phyloP scores from a whole-genome alignment of 2,329 filamentous ascomycete species.

The Cryphonectria naterciae region DNA sequence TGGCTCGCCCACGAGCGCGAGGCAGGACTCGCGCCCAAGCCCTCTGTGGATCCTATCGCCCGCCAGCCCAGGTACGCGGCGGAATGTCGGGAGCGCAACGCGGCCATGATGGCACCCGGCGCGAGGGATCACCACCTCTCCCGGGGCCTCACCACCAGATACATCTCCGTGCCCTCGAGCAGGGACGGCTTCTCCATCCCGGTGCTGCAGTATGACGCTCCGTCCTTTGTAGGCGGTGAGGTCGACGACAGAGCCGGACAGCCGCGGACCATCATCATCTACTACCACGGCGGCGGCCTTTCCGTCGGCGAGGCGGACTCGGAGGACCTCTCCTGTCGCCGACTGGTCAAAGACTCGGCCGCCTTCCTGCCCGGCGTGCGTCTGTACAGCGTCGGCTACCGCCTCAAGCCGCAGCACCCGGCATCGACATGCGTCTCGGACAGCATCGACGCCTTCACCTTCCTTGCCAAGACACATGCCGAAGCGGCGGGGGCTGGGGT shows the following conservation, averaged over 20 bases:
- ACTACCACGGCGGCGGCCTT: constrained; percentile 54
- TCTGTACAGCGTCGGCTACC: constrained; percentile 52
- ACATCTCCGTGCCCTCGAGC: constrained; percentile 39
- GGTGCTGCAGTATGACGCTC: constrained; percentile 40
- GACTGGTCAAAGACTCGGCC: constrained; percentile 40
- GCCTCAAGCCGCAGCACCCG: constrained; percentile 46
- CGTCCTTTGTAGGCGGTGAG: not conserved
- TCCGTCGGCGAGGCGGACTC: constrained; percentile 53
- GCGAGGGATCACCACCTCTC: constrained; percentile 44
- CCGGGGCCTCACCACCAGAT: constrained; percentile 37
- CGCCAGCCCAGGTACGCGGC: constrained; percentile 47
- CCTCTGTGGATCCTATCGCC: constrained; percentile 35
- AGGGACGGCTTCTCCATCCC: constrained; percentile 42
- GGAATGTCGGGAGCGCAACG: constrained; percentile 44
- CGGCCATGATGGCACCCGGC: constrained; percentile 41
- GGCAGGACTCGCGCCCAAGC: constrained; percentile 36
- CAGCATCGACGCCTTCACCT: constrained; percentile 43
- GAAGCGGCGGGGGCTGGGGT: constrained; percentile 29
- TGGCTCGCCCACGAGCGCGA: constrained; percentile 47
- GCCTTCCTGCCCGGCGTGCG: constrained; percentile 32
- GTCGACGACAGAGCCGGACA: not conserved
- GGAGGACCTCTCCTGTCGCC: constrained; percentile 53
- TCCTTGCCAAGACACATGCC: constrained; percentile 28
- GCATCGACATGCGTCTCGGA: constrained; percentile 48
- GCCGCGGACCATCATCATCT: constrained; percentile 42